phyloP scores from a whole-genome alignment of 768 basidiomycete genomes.

The Gautieria morchelliformis region DNA sequence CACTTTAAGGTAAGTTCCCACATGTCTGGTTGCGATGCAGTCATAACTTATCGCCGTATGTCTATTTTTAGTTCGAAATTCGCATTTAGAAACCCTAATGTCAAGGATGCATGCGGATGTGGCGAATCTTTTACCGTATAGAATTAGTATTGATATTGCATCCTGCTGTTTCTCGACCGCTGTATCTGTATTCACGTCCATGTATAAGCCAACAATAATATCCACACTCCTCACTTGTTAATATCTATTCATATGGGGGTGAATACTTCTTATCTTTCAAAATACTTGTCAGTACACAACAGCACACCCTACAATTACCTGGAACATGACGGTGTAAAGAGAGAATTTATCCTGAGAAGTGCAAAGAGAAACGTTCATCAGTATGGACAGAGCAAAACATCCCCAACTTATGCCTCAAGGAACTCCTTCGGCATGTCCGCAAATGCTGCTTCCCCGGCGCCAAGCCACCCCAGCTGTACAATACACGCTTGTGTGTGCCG shows the following conservation, averaged over 20 bases:
- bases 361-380: neutral
- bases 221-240: too few species aligned
- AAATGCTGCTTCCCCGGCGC: constrained; percentile 71
- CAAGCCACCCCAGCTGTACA: constrained; percentile 60
- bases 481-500: constrained; percentile 64
- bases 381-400: neutral
- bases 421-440: constrained; percentile 73
- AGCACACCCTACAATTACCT: neutral
- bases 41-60: neutral
- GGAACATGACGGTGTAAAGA: neutral
- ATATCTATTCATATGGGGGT: too few species aligned
- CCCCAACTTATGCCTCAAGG: constrained; percentile 24
- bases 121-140: constrained; percentile 81
- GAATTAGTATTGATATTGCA: neutral
- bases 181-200: too few species aligned
- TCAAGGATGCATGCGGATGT: constrained; percentile 91
- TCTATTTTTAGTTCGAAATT: constrained; percentile 55
- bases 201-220: too few species aligned
- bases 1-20: constrained; percentile 57
- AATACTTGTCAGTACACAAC: neutral
- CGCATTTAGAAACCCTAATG: constrained; percentile 83
- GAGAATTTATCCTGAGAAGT: neutral
- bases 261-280: too few species aligned
- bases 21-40: constrained; percentile 1
- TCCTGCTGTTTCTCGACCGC: too few species aligned